Base-by-base conservation (phyloP, 257 asterid species). In the Solanum gracilifrons region DNA sequence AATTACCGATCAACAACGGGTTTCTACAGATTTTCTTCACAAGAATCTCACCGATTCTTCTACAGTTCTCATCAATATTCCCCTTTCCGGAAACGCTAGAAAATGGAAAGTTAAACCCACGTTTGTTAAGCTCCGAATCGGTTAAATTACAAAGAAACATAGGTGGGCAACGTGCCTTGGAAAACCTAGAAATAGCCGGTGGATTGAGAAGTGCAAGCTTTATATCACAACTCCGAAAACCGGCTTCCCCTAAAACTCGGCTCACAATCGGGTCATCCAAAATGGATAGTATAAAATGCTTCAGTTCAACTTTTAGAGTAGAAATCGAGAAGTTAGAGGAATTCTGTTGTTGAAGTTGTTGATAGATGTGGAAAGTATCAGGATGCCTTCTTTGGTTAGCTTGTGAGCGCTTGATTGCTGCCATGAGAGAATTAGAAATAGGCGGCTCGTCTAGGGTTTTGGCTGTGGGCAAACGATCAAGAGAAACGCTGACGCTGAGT, bases 381-480 rank as follows among this genome's bases (percentile, higher is more conserved):
- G 99, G 99, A 76, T 95, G 96, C 32, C 99, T 93, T n/a, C 98
- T 89, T 92, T 97, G 99, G 85, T 95, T 94, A 35, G 98, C 99
- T 20, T 97, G 99, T 4, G 98, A 94, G 37, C 99, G 91, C 94
- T 95, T 97, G 85, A 97, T 95, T 7, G 99, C 99, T 4, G 99
- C 97, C 99, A 95, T 97, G 83, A 97, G 90, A 2, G 99, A 95
- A 90, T 97, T 97, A 71, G 99, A 94, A 15, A 97, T 93, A 76
- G 96, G 98, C 77, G 98, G 97, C 90, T 91, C 94, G 23, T 91
- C 96, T 66, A 55, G 89, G 37, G 89, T 88, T 86, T 95, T 94
- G 6, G 97, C 80, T 31, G 82, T 89, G 86, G 90, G 98, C 89
- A 89, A 90, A 87, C 97, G 93, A 43, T 96, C 99, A 39, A 96